Conservation (phyloP, 2,329 filamentous ascomycete genomes). For the Sphaceloma murrayae region DNA sequence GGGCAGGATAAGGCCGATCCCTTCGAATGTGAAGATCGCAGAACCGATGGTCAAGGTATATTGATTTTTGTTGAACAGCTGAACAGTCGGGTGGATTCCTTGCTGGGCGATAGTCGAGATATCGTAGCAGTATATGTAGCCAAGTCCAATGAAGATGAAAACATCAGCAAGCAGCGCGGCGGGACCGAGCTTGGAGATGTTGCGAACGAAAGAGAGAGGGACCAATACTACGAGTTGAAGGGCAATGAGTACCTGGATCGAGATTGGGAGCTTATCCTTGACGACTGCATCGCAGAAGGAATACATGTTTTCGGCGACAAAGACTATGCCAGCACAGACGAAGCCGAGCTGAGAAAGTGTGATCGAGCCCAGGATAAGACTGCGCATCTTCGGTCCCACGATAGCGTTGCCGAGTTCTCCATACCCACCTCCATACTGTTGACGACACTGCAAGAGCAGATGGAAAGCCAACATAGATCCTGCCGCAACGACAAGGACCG, state of each 20-base stretch:
- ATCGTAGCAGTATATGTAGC: constrained; percentile 67
- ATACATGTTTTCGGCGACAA: constrained; percentile 63
- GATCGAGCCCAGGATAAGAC: constrained; percentile 59
- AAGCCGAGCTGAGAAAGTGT: constrained; percentile 68
- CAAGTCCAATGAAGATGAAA: constrained; percentile 60
- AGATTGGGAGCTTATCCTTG: constrained; percentile 36
- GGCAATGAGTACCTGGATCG: constrained; percentile 52
- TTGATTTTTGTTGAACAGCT: constrained; percentile 57
- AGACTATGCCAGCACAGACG: constrained; percentile 68
- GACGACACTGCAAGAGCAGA: constrained; percentile 58
- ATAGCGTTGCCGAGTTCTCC: constrained; percentile 63
- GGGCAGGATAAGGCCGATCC: constrained; percentile 65
- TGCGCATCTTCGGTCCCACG: constrained; percentile 52
- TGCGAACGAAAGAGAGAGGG: constrained; percentile 59
- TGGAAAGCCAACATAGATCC: constrained; percentile 64
- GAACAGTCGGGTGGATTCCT: constrained; percentile 53
- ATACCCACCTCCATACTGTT: constrained; percentile 58
- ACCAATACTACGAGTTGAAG: constrained; percentile 56
- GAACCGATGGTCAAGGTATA: constrained; percentile 64
- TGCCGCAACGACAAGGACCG: constrained; percentile 54
- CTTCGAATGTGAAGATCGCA: constrained; percentile 70
- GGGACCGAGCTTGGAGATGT: constrained; percentile 64
- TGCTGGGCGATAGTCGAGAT: constrained; percentile 45
- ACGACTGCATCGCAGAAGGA: constrained; percentile 58
- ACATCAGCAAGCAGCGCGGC: constrained; percentile 60